Base-by-base conservation (phyloP, 345 rosid genomes). In the Kernera saxatilis region DNA sequence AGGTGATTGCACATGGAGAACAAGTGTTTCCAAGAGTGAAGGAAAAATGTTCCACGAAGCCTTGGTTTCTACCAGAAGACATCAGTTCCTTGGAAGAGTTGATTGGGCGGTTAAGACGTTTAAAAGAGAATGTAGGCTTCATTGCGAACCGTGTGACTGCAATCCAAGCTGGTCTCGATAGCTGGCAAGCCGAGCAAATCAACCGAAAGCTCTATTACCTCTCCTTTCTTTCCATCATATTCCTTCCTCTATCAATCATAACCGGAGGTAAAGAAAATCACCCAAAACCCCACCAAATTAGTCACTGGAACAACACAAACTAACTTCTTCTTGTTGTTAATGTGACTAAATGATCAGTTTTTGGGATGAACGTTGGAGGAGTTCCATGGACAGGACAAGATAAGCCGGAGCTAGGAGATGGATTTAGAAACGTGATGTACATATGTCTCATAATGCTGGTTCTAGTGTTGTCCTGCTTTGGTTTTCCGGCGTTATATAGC, bases 281-380 rank as follows among this genome's bases (percentile, higher is more conserved):
- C 55, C 40, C 6, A 26, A 14, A 49, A 14, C 3, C 22, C 1
- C 62, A 40, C 6, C 6, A 5, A 29, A 6, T 19, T 33, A 1
- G 15, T 26, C 41, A 5, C 1, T 10, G 1, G 1, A 48, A 57
- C n/a, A n/a, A 17, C 25, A 17, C 51, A 26, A 22, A 6, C 40
- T 48, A 40, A 35, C 18, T 15, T 51, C 18, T 15, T 51, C 32
- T 17, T 63, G 43, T 63, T 63, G 50, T 64, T 14, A 5, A 15
- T 30, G 53, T 64, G 15, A 5, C 9, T 58, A 6, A 29, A 64
- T 14, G 6, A 49, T 61, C 85, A 95, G 98, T 92, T 35, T 92
- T 95, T 43, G 99, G 98, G 67, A 93, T 95, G 99, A 95, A 95
- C 8, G 99, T 95, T 64, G 99, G 99, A 46, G 99, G 99, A 66